Evolutionary conservation across 2,329 filamentous ascomycete species (phyloP).

Genomic region (Xylaria polymorpha): DNA sequence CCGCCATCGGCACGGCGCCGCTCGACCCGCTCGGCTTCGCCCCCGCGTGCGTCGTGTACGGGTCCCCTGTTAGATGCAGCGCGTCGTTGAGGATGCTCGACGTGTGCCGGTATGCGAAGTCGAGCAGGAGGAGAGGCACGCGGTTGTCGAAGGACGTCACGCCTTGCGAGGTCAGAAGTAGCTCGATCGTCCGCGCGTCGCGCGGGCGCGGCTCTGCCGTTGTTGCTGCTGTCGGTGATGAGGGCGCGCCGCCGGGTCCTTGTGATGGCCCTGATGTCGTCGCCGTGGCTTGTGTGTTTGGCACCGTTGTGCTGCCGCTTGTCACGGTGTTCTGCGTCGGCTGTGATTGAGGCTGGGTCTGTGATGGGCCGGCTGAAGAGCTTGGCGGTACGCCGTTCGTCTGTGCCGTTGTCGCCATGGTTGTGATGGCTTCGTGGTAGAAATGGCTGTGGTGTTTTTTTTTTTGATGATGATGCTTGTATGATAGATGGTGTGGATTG

Average conservation of each 20-base stretch:
- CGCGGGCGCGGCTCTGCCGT: conserved; percentile 70
- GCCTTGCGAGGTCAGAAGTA: conserved; percentile 81
- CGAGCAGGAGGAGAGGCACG: conserved; percentile 83
- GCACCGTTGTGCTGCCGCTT: conserved; percentile 32
- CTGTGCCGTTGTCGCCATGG: conserved; percentile 34
- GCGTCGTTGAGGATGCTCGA: conserved; percentile 77
- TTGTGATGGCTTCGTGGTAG: background rate
- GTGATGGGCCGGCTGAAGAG: conserved; percentile 30
- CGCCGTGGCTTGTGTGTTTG: conserved; percentile 34
- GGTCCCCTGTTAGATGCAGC: conserved; percentile 74
- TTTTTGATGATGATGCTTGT: background rate
- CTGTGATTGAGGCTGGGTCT: conserved; percentile 27
- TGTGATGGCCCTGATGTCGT: conserved; percentile 27
- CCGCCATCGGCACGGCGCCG: conserved; percentile 61
- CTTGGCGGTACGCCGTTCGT: conserved; percentile 30
- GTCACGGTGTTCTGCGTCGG: conserved; percentile 31
- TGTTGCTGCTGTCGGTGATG: conserved; percentile 48
- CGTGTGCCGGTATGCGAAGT: conserved; percentile 88
- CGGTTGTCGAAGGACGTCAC: conserved; percentile 84
- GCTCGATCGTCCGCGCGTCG: conserved; percentile 82
- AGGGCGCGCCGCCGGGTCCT: conserved; percentile 39
- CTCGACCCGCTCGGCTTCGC: conserved; percentile 61
- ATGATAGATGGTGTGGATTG: background rate
- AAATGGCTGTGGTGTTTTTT: background rate
- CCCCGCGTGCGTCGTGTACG: conserved; percentile 70